Percentiles rank a stretch among this genome's conserved stretches.
Conservation (phyloP, 495 filamentous ascomycete genomes). For the Aspergillus cavernicola region DNA sequence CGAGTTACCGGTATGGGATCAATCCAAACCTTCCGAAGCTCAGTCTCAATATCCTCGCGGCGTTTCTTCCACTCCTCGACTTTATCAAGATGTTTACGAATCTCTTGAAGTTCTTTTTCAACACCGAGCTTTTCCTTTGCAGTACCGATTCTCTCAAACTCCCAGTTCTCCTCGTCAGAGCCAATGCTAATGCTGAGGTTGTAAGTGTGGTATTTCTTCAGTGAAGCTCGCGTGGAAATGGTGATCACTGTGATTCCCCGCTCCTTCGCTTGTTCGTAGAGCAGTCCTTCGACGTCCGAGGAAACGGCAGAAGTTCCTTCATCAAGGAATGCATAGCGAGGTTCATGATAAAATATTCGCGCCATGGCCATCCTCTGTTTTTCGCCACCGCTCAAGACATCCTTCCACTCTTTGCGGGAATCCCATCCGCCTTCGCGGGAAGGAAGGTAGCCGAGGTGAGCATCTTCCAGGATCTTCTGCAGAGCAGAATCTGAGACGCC, state of each 20-base stretch:
- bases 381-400: conserved; percentile 94
- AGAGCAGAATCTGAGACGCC: conserved; percentile 72
- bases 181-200: conserved; percentile 79
- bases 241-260: conserved; percentile 92
- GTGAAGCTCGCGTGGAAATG: conserved; percentile 83
- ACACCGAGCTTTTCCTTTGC: conserved; percentile 86
- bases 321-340: conserved; percentile 88
- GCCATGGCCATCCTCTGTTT: conserved; percentile 95
- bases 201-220: conserved; percentile 93
- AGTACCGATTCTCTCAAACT: conserved; percentile 88
- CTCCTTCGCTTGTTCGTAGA: conserved; percentile 90
- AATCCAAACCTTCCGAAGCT: conserved; percentile 61
- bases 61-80: conserved; percentile 82
- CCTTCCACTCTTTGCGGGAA: conserved; percentile 96
- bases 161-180: conserved; percentile 65
- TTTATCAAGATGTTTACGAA: conserved; percentile 71
- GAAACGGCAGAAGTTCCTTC: conserved; percentile 93
- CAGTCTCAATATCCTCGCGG: conserved; percentile 68
- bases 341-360: conserved; percentile 89
- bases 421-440: conserved; percentile 96
- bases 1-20: conserved; percentile 38
- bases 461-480: conserved; percentile 72
- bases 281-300: conserved; percentile 87
- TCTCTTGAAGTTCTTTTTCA: conserved; percentile 80
- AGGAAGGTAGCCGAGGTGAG: conserved; percentile 81